These are phyloP conservation scores for Kwoniella heveanensis DNA, from an alignment of 768 basidiomycete species.

Conservation along the genomic window DNA sequence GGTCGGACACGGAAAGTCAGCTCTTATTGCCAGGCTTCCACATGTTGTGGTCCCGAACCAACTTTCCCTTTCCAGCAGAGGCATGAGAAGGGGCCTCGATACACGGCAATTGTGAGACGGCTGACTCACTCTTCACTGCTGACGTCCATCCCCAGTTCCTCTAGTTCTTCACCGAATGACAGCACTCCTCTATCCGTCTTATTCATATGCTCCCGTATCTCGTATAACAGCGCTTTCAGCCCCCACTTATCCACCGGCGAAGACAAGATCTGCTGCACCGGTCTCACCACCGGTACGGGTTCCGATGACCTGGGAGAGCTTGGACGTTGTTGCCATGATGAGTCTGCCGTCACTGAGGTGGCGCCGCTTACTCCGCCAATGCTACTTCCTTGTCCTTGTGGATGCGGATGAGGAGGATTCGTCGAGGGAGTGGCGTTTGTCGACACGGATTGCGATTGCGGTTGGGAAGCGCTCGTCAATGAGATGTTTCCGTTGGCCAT, in stretches of 20 bases:
- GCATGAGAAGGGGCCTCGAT: too few species aligned
- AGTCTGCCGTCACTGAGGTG: slow-evolving; percentile 30
- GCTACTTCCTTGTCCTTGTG: slow-evolving; percentile 21
- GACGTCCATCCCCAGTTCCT: slow-evolving; percentile 90
- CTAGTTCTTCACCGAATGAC: slow-evolving; percentile 85
- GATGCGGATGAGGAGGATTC: slow-evolving; percentile 24
- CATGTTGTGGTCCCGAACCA: too few species aligned
- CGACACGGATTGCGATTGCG: slow-evolving; percentile 6
- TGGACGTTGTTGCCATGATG: slow-evolving; percentile 31
- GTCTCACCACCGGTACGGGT: slow-evolving; percentile 54
- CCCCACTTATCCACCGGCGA: slow-evolving; percentile 96
- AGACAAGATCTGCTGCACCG: slow-evolving; percentile 88
- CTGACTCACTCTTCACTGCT: slow-evolving; percentile 77
- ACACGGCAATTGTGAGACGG: too few species aligned
- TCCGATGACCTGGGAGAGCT: slow-evolving; percentile 27
- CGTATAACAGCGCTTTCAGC: slow-evolving; percentile 72
- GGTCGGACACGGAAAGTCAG: neutral
- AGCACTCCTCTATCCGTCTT: slow-evolving; percentile 81
- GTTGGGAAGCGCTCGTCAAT: slow-evolving; percentile 26
- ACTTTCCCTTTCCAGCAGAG: too few species aligned
- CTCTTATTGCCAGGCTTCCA: too few species aligned
- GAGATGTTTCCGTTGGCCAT: slow-evolving; percentile 25
- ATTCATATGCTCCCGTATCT: slow-evolving; percentile 67
- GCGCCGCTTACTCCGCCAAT: slow-evolving; percentile 42
- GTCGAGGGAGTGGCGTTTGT: slow-evolving; percentile 45